These are phyloP conservation scores for Phytophthora cactorum DNA, from an alignment of 352 stramenopile genomes.

Conservation along the genomic window DNA sequence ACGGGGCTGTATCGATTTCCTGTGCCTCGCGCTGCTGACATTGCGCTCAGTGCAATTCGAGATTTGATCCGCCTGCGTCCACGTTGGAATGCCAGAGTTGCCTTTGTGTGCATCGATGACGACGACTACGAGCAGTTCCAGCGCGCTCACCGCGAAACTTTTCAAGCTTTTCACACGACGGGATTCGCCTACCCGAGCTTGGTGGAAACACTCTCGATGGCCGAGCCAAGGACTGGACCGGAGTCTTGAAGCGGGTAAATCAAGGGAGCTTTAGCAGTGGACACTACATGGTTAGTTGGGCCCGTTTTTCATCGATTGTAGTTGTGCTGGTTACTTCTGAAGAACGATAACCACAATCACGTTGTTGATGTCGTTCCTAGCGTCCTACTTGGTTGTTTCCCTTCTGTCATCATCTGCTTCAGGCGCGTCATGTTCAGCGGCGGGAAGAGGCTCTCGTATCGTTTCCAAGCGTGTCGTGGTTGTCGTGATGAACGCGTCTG, in stretches of 20 bases:
- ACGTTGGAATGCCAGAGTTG: conserved; percentile 47
- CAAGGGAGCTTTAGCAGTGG: neutral
- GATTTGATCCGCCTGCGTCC: conserved; percentile 46
- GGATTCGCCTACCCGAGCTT: conserved; percentile 20
- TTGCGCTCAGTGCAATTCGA: conserved; percentile 48
- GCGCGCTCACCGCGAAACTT: conserved; percentile 19
- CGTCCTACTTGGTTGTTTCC: conserved; percentile 14
- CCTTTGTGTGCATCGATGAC: conserved; percentile 64
- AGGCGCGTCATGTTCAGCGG: conserved; percentile 47
- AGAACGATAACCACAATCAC: neutral
- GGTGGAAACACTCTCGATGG: conserved; percentile 14
- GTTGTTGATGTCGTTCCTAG: neutral
- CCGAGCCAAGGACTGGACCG: neutral
- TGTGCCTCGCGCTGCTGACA: conserved; percentile 38
- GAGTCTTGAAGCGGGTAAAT: neutral
- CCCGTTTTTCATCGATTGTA: too few relatives aligned
- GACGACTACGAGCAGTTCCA: conserved; percentile 42
- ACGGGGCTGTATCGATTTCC: conserved; percentile 50
- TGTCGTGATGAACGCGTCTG: conserved; percentile 12
- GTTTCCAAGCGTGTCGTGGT: conserved; percentile 43
- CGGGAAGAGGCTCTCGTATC: conserved; percentile 51
- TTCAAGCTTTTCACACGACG: conserved; percentile 22
- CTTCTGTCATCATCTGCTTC: conserved; percentile 41
- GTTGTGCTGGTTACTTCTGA: neutral
- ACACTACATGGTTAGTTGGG: too few relatives aligned